Conservation (phyloP, 2,329 filamentous ascomycete genomes). For the Bipolaris victoriae region DNA sequence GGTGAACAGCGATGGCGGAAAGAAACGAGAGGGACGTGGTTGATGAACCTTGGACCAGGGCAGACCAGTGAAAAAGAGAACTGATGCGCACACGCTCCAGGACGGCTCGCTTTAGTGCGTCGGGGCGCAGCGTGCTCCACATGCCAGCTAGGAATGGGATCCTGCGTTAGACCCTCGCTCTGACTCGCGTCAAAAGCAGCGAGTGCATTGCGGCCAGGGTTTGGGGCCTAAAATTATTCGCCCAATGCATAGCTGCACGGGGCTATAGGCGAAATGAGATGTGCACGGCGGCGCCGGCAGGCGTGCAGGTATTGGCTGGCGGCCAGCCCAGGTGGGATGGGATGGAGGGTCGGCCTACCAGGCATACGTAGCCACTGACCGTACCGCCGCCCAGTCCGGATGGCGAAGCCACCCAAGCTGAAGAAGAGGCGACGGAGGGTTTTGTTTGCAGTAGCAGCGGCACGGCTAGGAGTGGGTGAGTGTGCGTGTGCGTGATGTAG, state of each 20-base stretch:
- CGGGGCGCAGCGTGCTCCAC: slow-evolving; percentile 49
- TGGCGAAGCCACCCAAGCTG: slow-evolving; percentile 19
- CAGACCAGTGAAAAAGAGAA: slow-evolving; percentile 50
- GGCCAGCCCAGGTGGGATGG: slow-evolving; percentile 27
- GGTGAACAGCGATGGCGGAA: slow-evolving; percentile 43
- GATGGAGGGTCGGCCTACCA: slow-evolving; percentile 9
- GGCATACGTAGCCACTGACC: slow-evolving; percentile 13
- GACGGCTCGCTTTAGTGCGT: slow-evolving; percentile 48
- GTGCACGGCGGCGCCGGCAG: slow-evolving; percentile 36
- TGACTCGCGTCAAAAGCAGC: slow-evolving; percentile 44
- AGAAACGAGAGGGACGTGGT: slow-evolving; percentile 49
- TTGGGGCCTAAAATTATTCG: slow-evolving; percentile 42
- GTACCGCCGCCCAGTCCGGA: slow-evolving; percentile 30
- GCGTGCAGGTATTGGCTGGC: slow-evolving; percentile 26
- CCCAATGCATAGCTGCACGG: slow-evolving; percentile 43
- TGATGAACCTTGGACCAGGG: slow-evolving; percentile 52
- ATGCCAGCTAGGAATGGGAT: slow-evolving; percentile 40
- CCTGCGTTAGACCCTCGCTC: slow-evolving; percentile 16
- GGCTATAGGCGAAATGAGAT: slow-evolving; percentile 46
- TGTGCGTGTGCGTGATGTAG: neutral
- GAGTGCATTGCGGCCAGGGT: slow-evolving; percentile 44
- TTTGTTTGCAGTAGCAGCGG: slow-evolving; percentile 11
- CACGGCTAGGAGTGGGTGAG: slow-evolving; percentile 15
- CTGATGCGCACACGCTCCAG: slow-evolving; percentile 51
- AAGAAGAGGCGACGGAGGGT: slow-evolving; percentile 11